Evolutionary conservation across 2,329 filamentous ascomycete genomes (phyloP).

Genomic region (Endocalyx cinctus): DNA sequence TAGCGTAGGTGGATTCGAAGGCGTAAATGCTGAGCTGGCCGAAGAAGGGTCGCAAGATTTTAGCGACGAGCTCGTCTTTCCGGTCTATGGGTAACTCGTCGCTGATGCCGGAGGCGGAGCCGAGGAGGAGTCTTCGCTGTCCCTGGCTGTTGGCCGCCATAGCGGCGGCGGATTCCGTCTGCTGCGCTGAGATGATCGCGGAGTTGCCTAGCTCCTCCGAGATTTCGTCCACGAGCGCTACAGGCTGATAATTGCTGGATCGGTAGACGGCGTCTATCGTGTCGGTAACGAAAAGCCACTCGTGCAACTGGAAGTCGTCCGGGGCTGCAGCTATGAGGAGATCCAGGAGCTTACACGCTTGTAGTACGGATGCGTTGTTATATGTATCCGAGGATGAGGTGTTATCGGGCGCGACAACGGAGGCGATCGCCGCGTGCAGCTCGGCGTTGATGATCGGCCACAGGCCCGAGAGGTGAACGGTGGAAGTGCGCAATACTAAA

Average conservation of each 20-base stretch:
- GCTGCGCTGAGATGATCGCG: slow-evolving; percentile 24
- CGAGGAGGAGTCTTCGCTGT: slow-evolving; percentile 45
- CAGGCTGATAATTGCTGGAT: slow-evolving; percentile 60
- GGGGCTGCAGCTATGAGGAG: slow-evolving; percentile 79
- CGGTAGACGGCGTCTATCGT: slow-evolving; percentile 94
- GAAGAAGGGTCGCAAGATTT: slow-evolving; percentile 82
- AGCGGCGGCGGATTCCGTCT: slow-evolving; percentile 30
- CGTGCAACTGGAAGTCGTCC: slow-evolving; percentile 96
- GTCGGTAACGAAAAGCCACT: slow-evolving; percentile 97
- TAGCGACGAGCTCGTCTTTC: slow-evolving; percentile 66
- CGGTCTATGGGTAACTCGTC: slow-evolving; percentile 55
- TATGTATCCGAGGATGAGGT: slow-evolving; percentile 65
- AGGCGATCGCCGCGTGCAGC: slow-evolving; percentile 73
- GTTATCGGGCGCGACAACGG: slow-evolving; percentile 64
- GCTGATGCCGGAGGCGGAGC: slow-evolving; percentile 47
- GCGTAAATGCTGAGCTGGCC: slow-evolving; percentile 86
- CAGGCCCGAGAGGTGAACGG: slow-evolving; percentile 74
- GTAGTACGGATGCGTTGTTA: slow-evolving; percentile 71
- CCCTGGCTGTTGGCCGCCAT: slow-evolving; percentile 23
- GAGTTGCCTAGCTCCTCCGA: slow-evolving; percentile 65
- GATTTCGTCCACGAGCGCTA: slow-evolving; percentile 79
- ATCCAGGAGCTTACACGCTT: slow-evolving; percentile 92
- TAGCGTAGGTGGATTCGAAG: slow-evolving; percentile 89
- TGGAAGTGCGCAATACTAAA: slow-evolving; percentile 71
- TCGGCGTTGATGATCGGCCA: slow-evolving; percentile 91